Conservation (phyloP, 179 eudicot genomes). For the Monotropa hypopitys region DNA sequence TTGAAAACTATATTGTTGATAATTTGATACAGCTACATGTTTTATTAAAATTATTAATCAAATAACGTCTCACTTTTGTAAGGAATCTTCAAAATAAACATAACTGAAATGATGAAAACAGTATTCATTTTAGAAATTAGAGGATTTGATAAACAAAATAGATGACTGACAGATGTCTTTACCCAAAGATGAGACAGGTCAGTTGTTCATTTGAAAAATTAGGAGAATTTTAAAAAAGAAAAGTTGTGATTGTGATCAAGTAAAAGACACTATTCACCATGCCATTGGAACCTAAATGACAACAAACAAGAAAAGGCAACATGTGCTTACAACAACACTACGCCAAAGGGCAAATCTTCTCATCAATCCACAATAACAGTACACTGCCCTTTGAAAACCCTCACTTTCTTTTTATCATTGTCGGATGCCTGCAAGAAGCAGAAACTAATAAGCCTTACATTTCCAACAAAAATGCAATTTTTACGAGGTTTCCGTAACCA, state of each 20-base stretch:
- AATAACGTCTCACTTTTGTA: no score
- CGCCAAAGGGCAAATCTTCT: neutral
- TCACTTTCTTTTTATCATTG: conserved; percentile 20
- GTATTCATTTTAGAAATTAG: neutral
- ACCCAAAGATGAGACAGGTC: neutral
- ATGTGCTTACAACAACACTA: neutral
- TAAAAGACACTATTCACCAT: neutral
- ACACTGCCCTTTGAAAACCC: conserved; percentile 35
- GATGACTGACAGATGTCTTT: neutral
- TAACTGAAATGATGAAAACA: neutral
- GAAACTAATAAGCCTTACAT: neutral
- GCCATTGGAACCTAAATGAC: neutral
- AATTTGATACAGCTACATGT: no score
- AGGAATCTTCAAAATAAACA: neutral
- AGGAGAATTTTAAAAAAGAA: neutral
- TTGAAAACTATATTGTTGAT: no score
- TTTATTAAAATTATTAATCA: no score
- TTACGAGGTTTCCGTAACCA: neutral
- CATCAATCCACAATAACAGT: conserved; percentile 28
- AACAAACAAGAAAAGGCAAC: neutral
- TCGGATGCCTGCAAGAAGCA: conserved; percentile 31
- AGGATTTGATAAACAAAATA: neutral
- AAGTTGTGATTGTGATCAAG: neutral
- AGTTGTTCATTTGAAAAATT: neutral
- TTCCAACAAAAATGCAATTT: neutral